Base-by-base conservation (phyloP, 352 stramenopile genomes). In the Plasmopara halstedii region DNA sequence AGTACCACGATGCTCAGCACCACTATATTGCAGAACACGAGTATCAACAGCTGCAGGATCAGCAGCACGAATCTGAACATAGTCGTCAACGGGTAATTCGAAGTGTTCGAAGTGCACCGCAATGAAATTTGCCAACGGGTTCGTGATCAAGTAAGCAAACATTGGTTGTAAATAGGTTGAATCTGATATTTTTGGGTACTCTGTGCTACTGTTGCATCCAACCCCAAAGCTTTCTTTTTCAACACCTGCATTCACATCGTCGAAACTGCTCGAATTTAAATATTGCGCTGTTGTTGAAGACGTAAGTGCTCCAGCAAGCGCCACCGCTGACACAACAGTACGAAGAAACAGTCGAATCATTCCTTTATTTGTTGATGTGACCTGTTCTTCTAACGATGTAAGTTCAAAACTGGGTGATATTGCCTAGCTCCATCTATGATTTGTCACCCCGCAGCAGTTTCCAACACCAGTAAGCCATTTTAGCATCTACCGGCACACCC, bases 81-180 rank as follows among this genome's bases (percentile, higher is more conserved):
- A 82, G 46, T 91, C 80, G 26, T 50, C 57, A 0, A 61, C 39
- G 0, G 74, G 74, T 6, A 91, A 53, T 37, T 85, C 74, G 52
- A 88, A 86, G 25, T 67, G 18, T 7, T 64, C 58, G 34, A 91
- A 85, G 48, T 88, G 67, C 33, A 91, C 33, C 14, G 70, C 50
- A 36, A 86, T 58, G 41, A 87, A 87, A 22, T 73, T 39, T 7
- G 74, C 79, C 19, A 66, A 26, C 9, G 64, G 45, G 40, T 83
- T 72, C 27, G 62, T 59, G 37, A 87, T 42, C 17, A 57, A 46
- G 50, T 68, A 74, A 3, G 58, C 53, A 44, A 62, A 79, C 13
- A 46, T 42, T 10, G 58, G 66, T 35, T 72, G 62, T 29, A 32
- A 14, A 0, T 40, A 50, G 13, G 46, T 58, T 1, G 45, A 22